These are phyloP conservation scores for Tillandsia leiboldiana DNA, from an alignment of 176 grass and related monocot species.

Conservation along the genomic window DNA sequence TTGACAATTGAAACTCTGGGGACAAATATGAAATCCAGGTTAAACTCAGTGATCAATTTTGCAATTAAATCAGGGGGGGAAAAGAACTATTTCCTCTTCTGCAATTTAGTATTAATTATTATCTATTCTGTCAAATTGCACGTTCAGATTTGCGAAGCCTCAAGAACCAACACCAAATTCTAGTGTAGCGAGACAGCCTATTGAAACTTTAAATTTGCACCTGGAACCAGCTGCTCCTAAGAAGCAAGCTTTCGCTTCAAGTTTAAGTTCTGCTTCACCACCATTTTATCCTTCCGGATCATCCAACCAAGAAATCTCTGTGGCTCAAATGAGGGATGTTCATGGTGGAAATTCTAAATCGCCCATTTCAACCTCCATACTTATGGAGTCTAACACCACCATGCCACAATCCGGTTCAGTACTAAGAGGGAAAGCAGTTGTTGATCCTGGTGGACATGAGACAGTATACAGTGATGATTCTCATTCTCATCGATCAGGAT, in stretches of 20 bases:
- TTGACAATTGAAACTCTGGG: too few species aligned
- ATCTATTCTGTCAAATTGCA: background rate
- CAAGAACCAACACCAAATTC: background rate
- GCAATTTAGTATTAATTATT: background rate
- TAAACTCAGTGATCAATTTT: too few species aligned
- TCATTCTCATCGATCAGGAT: constrained; percentile 34
- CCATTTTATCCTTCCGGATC: constrained; percentile 92
- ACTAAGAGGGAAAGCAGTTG: constrained; percentile 32
- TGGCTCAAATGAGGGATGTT: constrained; percentile 35
- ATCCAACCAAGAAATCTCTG: constrained; percentile 31
- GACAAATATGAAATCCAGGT: too few species aligned
- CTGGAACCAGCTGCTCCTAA: constrained; percentile 22
- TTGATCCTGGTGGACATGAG: constrained; percentile 38
- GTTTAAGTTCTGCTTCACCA: constrained; percentile 82
- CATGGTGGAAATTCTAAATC: constrained; percentile 43
- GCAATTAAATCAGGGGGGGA: too few species aligned
- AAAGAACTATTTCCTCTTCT: too few species aligned
- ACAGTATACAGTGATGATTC: constrained; percentile 40
- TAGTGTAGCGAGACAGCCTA: background rate
- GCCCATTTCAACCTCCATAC: constrained; percentile 19
- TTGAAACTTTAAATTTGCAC: background rate
- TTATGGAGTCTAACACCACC: constrained; percentile 26
- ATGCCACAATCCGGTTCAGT: constrained; percentile 38
- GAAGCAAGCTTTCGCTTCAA: constrained; percentile 61
- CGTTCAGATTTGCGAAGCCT: background rate